Percentiles rank a stretch among this genome's conserved stretches.
Conservation (phyloP, 2,329 filamentous ascomycete genomes). For the Aspergillus floridensis region DNA sequence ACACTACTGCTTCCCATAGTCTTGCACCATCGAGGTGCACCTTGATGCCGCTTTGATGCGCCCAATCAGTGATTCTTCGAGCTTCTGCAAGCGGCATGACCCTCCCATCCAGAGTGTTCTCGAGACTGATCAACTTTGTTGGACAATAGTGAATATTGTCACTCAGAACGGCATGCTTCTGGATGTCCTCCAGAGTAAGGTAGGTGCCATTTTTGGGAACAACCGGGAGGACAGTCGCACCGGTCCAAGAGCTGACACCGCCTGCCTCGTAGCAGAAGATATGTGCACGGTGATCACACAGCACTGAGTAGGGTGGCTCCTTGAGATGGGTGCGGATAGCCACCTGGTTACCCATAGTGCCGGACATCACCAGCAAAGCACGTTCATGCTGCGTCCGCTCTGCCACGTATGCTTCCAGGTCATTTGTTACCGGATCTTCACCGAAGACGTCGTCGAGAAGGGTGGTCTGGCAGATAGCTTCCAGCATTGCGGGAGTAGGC, state of each 20-base stretch:
- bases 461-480: constrained; percentile 70
- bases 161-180: constrained; percentile 59
- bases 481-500: constrained; percentile 76
- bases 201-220: constrained; percentile 68
- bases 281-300: constrained; percentile 77
- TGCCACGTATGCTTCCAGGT: constrained; percentile 73
- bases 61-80: constrained; percentile 68
- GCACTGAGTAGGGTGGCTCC: constrained; percentile 74
- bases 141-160: constrained; percentile 75
- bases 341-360: constrained; percentile 93
- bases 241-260: constrained; percentile 68
- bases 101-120: constrained; percentile 80
- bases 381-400: constrained; percentile 71
- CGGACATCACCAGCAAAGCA: constrained; percentile 77
- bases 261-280: constrained; percentile 66
- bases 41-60: constrained; percentile 60
- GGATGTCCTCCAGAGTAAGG: constrained; percentile 73
- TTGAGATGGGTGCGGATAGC: constrained; percentile 73
- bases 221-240: constrained; percentile 67
- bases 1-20: constrained; percentile 75
- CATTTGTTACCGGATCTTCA: constrained; percentile 75
- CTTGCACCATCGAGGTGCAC: constrained; percentile 78
- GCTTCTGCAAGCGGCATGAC: constrained; percentile 74
- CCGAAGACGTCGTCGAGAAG: constrained; percentile 80
- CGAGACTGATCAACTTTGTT: constrained; percentile 75